Conservation (phyloP, 2,329 filamentous ascomycete species). For the Chrysosporium keratinophilum region DNA sequence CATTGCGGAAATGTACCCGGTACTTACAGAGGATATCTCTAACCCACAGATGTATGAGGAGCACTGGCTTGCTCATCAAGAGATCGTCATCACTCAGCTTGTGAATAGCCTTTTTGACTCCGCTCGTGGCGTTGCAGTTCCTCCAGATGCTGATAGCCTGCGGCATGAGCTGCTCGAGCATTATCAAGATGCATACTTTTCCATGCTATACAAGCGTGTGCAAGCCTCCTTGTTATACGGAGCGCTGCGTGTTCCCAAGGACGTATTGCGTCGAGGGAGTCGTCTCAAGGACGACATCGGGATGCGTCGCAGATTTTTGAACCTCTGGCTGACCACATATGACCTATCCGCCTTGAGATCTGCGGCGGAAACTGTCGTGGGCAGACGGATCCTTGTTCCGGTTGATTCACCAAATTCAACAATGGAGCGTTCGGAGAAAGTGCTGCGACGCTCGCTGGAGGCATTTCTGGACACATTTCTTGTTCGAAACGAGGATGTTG, state of each 20-base stretch:
- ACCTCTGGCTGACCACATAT: constrained; percentile 50
- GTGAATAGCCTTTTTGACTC: constrained; percentile 47
- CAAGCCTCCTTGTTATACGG: constrained; percentile 51
- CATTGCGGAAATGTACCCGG: constrained; percentile 37
- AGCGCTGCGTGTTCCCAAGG: constrained; percentile 46
- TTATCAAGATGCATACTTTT: constrained; percentile 45
- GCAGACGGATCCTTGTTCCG: constrained; percentile 38
- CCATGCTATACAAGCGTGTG: constrained; percentile 45
- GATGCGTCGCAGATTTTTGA: constrained; percentile 46
- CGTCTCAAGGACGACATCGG: constrained; percentile 49
- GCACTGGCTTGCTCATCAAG: constrained; percentile 52
- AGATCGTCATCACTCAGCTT: constrained; percentile 50
- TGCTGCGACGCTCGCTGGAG: constrained; percentile 38
- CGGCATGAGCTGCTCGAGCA: constrained; percentile 42
- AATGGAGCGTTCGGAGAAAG: constrained; percentile 16
- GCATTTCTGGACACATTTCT: constrained; percentile 49
- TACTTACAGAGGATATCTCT: constrained; percentile 45
- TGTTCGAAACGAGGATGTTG: constrained; percentile 46
- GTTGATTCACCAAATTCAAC: constrained; percentile 10
- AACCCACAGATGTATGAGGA: constrained; percentile 53
- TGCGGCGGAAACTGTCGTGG: constrained; percentile 49
- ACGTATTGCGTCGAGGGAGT: constrained; percentile 37
- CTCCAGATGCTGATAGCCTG: constrained; percentile 26
- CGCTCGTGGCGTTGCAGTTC: constrained; percentile 16
- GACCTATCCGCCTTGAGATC: constrained; percentile 41